Evolutionary conservation across 352 stramenopile species (phyloP).

Genomic region (Aphanomyces astaci): DNA sequence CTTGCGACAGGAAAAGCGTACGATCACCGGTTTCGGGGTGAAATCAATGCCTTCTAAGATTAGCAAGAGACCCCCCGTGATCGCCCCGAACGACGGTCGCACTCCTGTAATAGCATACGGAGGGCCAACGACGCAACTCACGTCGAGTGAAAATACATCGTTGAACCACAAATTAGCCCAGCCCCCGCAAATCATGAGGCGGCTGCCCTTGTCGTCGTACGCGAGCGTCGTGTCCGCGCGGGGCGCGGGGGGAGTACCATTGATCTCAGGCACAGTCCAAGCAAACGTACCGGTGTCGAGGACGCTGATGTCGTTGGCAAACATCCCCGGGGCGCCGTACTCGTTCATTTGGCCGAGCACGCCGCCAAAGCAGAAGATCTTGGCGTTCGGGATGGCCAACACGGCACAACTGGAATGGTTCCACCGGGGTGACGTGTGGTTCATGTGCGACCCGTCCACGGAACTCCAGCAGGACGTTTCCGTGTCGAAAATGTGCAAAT

Average conservation of each 20-base stretch:
- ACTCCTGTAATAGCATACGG: conserved; percentile 92
- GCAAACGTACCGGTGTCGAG: conserved; percentile 89
- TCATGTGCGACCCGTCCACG: conserved; percentile 69
- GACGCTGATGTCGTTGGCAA: conserved; percentile 86
- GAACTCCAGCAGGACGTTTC: conserved; percentile 75
- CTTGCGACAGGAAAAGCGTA: conserved; percentile 89
- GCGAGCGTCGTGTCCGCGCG: conserved; percentile 89
- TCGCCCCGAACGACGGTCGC: conserved; percentile 82
- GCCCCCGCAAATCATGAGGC: conserved; percentile 91
- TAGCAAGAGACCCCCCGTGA: conserved; percentile 86
- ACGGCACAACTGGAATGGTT: conserved; percentile 91
- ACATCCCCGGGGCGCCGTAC: conserved; percentile 75
- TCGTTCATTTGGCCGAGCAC: conserved; percentile 86
- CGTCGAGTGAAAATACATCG: conserved; percentile 88
- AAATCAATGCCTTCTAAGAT: conserved; percentile 92
- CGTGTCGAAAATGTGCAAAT: conserved; percentile 91
- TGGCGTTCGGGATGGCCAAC: conserved; percentile 91
- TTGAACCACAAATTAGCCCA: conserved; percentile 94
- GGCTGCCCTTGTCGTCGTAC: conserved; percentile 88
- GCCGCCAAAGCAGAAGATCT: conserved; percentile 96
- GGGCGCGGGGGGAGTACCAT: conserved; percentile 72
- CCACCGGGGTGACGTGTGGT: conserved; percentile 82
- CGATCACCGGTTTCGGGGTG: conserved; percentile 51
- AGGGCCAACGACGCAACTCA: conserved; percentile 91
- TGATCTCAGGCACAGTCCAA: conserved; percentile 78